phyloP scores from a whole-genome alignment of 345 rosid genomes.

The Murraya koenigii region DNA sequence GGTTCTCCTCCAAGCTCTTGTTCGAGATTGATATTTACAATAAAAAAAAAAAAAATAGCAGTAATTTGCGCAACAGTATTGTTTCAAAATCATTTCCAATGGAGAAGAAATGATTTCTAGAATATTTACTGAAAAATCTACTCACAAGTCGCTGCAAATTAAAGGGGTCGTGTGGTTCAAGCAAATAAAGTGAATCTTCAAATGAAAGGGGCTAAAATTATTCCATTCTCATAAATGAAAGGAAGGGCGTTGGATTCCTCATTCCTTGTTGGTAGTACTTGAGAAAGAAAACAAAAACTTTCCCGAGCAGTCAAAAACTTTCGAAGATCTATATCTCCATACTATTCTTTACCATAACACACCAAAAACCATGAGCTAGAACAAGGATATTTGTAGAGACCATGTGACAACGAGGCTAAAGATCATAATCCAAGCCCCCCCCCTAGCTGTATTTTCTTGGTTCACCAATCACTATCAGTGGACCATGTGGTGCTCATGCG shows the following conservation, averaged over 20 bases:
- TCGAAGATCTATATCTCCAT: slow-evolving; percentile 8
- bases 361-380: background rate
- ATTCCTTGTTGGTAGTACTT: background rate
- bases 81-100: too few relatives aligned
- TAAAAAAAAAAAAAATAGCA: too few relatives aligned
- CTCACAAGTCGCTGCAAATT: too few relatives aligned
- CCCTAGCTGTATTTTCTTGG: background rate
- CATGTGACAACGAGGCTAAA: background rate
- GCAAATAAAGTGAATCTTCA: too few relatives aligned
- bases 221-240: background rate
- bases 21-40: background rate
- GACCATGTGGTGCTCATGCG: slow-evolving; percentile 31
- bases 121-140: too few relatives aligned
- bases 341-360: slow-evolving; percentile 16
- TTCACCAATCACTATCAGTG: slow-evolving; percentile 19
- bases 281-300: slow-evolving; percentile 2
- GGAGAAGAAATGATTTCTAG: too few relatives aligned
- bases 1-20: background rate
- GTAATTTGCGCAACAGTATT: too few relatives aligned
- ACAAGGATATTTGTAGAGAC: background rate
- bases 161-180: too few relatives aligned
- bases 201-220: background rate
- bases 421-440: background rate
- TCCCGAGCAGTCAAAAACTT: slow-evolving; percentile 22
- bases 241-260: background rate